Evolutionary conservation across 2,329 filamentous ascomycete genomes (phyloP).

Genomic region (Colletotrichum spaethianum): DNA sequence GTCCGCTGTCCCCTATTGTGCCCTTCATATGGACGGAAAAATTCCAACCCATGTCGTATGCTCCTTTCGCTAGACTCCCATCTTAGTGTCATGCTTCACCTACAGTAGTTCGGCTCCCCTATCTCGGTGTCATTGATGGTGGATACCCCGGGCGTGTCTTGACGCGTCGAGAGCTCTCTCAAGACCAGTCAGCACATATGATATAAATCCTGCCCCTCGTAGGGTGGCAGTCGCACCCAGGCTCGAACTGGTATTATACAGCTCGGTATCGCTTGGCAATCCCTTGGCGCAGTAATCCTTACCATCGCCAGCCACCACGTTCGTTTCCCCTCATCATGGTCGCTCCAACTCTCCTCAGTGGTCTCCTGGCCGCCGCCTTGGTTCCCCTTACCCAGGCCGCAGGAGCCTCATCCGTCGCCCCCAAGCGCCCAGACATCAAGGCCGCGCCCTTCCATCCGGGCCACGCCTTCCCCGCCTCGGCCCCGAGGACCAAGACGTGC

Average conservation of each 20-base stretch:
- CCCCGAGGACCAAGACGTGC: constrained; percentile 46
- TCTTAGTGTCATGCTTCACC: constrained; percentile 13
- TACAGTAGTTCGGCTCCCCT: constrained; percentile 11
- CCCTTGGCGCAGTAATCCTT: constrained; percentile 19
- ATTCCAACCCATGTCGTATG: constrained; percentile 15
- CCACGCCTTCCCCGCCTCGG: constrained; percentile 42
- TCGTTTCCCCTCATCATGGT: constrained; percentile 26
- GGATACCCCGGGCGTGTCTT: constrained; percentile 6
- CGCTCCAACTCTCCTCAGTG: constrained; percentile 33
- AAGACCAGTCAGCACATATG: neutral
- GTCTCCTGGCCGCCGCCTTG: constrained; percentile 38
- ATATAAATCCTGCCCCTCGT: constrained; percentile 36
- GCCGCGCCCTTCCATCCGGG: constrained; percentile 41
- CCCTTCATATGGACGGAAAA: constrained; percentile 38
- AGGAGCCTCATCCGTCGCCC: constrained; percentile 9
- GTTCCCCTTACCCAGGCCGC: constrained; percentile 29
- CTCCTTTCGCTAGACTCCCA: constrained; percentile 25
- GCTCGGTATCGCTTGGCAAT: constrained; percentile 30
- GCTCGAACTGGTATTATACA: neutral
- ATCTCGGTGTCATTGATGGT: constrained; percentile 24
- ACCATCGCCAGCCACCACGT: neutral
- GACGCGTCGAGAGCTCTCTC: neutral
- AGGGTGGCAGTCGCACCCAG: neutral
- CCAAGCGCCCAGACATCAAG: constrained; percentile 41
- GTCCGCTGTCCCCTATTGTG: neutral